These are phyloP conservation scores for Lentinula raphanica DNA, from an alignment of 768 basidiomycete genomes.

Conservation along the genomic window DNA sequence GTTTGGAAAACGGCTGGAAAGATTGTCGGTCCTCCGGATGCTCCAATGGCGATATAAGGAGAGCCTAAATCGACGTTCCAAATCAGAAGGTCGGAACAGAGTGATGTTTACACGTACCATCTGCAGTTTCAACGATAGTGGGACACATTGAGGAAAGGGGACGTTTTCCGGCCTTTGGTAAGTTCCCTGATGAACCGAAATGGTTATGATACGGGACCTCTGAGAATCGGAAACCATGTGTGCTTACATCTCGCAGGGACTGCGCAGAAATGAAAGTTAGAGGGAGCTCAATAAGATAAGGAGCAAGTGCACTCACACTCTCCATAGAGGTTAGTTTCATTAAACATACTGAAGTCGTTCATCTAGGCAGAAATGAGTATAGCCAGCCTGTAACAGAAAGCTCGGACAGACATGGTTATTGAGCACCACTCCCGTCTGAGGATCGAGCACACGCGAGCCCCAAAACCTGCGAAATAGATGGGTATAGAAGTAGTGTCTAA, in stretches of 20 bases:
- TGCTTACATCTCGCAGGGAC: not conserved
- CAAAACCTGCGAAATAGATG: constrained; percentile 15
- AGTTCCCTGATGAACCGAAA: constrained; percentile 42
- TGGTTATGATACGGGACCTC: not conserved
- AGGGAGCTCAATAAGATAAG: too few relatives aligned
- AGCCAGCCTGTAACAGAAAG: too few relatives aligned
- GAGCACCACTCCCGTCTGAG: constrained; percentile 60
- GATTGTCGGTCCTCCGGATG: constrained; percentile 62
- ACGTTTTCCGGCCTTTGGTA: constrained; percentile 61
- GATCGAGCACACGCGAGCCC: constrained; percentile 62
- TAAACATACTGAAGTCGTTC: constrained; percentile 91
- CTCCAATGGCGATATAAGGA: constrained; percentile 55
- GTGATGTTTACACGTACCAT: constrained; percentile 26
- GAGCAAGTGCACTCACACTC: constrained; percentile 75
- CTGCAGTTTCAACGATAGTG: constrained; percentile 49
- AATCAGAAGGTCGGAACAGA: too few relatives aligned
- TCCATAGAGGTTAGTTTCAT: constrained; percentile 74
- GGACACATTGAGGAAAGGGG: constrained; percentile 64
- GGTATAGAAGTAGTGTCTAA: too few relatives aligned
- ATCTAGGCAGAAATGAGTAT: constrained; percentile 36
- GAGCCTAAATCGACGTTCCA: too few relatives aligned
- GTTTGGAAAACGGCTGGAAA: constrained; percentile 57
- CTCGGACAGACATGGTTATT: constrained; percentile 52
- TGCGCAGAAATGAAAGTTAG: not conserved
- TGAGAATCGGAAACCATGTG: not conserved